Evolutionary conservation across 768 basidiomycete genomes (phyloP).

Genomic region (Rhodosporidiobolus odoratus): DNA sequence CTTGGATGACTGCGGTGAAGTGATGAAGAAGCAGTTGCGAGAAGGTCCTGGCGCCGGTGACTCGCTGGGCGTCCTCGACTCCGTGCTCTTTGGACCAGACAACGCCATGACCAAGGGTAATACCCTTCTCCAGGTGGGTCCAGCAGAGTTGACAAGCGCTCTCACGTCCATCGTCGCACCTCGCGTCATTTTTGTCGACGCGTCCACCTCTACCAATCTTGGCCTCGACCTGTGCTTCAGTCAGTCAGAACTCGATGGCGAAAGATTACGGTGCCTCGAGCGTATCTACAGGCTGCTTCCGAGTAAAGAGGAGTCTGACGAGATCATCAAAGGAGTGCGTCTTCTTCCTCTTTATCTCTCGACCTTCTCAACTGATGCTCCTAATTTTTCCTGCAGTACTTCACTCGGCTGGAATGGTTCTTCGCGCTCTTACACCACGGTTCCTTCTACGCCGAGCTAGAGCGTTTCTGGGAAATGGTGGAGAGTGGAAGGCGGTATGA

Average conservation of each 20-base stretch:
- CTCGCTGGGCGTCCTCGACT: conserved; percentile 16
- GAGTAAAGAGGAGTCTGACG: neutral
- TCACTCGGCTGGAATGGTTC: neutral
- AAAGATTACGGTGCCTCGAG: neutral
- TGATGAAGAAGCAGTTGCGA: neutral
- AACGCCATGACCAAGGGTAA: neutral
- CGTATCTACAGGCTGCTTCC: conserved; percentile 15
- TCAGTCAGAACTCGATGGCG: conserved; percentile 10
- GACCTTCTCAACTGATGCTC: conserved; percentile 1
- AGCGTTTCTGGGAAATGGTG: conserved; percentile 24
- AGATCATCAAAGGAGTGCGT: neutral
- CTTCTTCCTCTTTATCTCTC: conserved; percentile 5
- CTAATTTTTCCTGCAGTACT: neutral
- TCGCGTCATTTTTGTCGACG: neutral
- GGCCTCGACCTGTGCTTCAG: conserved; percentile 21
- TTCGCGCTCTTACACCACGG: conserved; percentile 1
- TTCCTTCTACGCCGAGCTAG: conserved; percentile 1
- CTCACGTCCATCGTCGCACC: conserved; percentile 28
- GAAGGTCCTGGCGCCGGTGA: neutral
- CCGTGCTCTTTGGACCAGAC: neutral
- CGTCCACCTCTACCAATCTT: neutral
- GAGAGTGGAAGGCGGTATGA: conserved; percentile 14
- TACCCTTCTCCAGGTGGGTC: neutral
- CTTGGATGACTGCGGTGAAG: too few species aligned
- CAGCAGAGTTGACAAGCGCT: conserved; percentile 15